These are phyloP conservation scores for Podila epigama DNA, from an alignment of 192 early-diverging fungal species.

Conservation along the genomic window DNA sequence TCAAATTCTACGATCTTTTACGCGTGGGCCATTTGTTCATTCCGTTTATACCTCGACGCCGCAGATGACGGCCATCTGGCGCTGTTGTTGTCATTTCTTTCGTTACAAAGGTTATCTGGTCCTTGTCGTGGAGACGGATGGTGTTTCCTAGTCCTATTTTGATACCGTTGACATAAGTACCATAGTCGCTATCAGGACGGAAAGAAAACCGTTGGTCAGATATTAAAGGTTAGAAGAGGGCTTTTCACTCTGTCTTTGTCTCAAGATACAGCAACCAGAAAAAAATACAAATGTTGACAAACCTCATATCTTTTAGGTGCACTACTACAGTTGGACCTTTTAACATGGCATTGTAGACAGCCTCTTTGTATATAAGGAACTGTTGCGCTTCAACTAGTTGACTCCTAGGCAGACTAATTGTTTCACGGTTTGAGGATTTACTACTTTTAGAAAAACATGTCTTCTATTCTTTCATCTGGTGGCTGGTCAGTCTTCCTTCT, in stretches of 20 bases:
- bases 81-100: background rate
- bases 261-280: background rate
- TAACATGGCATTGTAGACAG: constrained; percentile 16
- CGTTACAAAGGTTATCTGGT: constrained; percentile 66
- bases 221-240: too few relatives aligned
- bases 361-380: constrained; percentile 42
- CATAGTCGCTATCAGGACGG: constrained; percentile 67
- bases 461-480: background rate
- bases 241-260: background rate
- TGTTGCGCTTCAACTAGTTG: constrained; percentile 27
- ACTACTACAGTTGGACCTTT: constrained; percentile 22
- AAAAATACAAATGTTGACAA: background rate
- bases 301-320: constrained; percentile 45
- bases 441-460: background rate
- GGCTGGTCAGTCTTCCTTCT: too few relatives aligned
- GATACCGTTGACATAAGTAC: constrained; percentile 72
- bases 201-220: background rate
- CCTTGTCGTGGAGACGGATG: constrained; percentile 65
- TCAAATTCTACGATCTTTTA: too few relatives aligned
- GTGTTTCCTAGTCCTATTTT: constrained; percentile 57
- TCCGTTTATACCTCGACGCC: background rate
- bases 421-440: too few relatives aligned
- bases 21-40: background rate
- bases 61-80: too few relatives aligned
- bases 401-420: constrained; percentile 27